Evolutionary conservation across 176 grass and related monocot genomes (phyloP), one percentile per base, ranked within the genome.

Genomic region (Thalia dealbata): DNA sequence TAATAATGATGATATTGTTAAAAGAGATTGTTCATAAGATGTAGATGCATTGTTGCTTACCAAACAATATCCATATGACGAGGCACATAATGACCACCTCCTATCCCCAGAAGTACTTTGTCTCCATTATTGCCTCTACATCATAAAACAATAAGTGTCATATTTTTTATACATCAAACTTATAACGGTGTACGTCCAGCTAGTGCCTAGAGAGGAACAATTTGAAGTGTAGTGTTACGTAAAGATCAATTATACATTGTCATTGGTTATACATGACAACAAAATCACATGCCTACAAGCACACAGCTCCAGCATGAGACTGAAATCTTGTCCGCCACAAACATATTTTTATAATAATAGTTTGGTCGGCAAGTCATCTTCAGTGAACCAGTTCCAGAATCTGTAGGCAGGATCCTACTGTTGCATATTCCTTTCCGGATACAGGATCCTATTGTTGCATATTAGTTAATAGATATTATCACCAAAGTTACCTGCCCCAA

Each of bases 51-150:
- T 29, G 10, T 38, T 73, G 71, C 84, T 87, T 92, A 96, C 92
- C 64, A 28, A 19, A 85, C 78, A 78, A 92, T 89, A 85, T 96
- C 86, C 84, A 80, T 88, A 67, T 96, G 92, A 54, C 92, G 84
- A 88, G 92, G 92, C 64, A 82, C 89, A 45, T 96, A 92, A 79
- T 96, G 92, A 65, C 92, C 92, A 43, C 92, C 92, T 76, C 92
- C 89, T 81, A 92, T 92, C 28, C 92, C 92, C 24, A 96, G 63
- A 56, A 92, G 86, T 61, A 96, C 80, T n/a, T 96, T 96, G 43
- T 90, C 80, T 78, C 71, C 71, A 56, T 48, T 61, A 46, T 61
- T 61, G 21, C 32, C 78, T 70, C 92, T 96, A 69, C 55, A 86
- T 76, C 62, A 76, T 58, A 56, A 85, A 62, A 82, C 41, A 23